Base-by-base conservation (phyloP, 2,329 filamentous ascomycete genomes). In the Nigrospora sphaerica region DNA sequence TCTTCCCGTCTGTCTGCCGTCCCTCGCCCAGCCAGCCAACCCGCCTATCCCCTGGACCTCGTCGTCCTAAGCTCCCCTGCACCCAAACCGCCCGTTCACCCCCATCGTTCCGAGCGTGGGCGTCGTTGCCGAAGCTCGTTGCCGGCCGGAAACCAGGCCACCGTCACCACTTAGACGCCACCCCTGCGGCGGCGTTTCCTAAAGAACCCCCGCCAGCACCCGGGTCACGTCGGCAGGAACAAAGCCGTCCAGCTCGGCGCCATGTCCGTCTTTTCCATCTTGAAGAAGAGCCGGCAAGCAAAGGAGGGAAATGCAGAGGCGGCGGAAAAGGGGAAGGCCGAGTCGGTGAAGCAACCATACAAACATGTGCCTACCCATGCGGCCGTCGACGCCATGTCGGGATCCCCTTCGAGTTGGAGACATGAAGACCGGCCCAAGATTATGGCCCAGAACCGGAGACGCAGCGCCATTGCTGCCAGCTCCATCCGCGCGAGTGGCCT, bases 321-420 rank as follows among this genome's bases (percentile, higher is more conserved):
- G 49, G 69, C 64, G 37, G 72, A 74, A 53, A 70, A 74, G 54
- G 63, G 70, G 35, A 71, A 74, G 44, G 58, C 63, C 37, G 69
- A 72, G 50, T 44, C 59, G 17, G 57, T 62, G 34, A 68, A 69
- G 45, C 51, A 64, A n/a, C 69, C 74, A 12, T 83, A 84, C 62
- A 74, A 67, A 44, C 80, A 84, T 57, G 62, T 80, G 17, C 78
- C 80, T n/a, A 81, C 69, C 13, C 81, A 85, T 57, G 80, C 80
- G 28, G 77, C 77, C 39, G 59, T 69, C 12, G 80, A 84, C 61
- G 78, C 80, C 38, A 62, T 82, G 38, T 67, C 71, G 18, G 74
- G 72, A 31, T 75, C 75, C 3, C 78, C 78, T 11, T 66, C 72
- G 1, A 71, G 67, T 52, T 79, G 72, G 70, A 72, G 70, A 49